phyloP scores from a whole-genome alignment of 2,329 filamentous ascomycete genomes.

The Neoscytalidium dimidiatum region DNA sequence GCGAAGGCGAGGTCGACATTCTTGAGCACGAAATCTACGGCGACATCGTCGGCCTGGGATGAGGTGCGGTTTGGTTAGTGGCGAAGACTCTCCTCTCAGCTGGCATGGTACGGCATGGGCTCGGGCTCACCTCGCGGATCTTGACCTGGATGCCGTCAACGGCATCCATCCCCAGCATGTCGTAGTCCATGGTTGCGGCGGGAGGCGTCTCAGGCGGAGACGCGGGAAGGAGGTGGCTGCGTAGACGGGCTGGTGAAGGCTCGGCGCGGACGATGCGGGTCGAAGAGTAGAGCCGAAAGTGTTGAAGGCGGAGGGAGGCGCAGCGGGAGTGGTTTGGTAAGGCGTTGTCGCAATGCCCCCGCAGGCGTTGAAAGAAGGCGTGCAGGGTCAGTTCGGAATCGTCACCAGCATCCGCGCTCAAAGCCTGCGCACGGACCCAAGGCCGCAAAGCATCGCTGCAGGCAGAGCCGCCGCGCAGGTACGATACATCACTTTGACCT shows the following conservation, averaged over 20 bases:
- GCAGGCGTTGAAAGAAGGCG: neutral
- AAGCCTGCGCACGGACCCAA: neutral
- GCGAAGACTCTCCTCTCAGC: slow-evolving; percentile 1
- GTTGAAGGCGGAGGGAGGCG: neutral
- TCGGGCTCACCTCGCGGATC: slow-evolving; percentile 42
- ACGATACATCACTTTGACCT: too few relatives aligned
- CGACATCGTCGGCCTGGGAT: slow-evolving; percentile 71
- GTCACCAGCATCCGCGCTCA: neutral
- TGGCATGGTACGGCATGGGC: slow-evolving; percentile 20
- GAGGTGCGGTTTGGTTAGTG: slow-evolving; percentile 6
- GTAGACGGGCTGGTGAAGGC: neutral
- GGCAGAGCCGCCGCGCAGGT: neutral
- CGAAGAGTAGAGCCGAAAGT: neutral
- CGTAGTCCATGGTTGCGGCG: slow-evolving; percentile 50
- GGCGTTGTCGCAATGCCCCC: neutral
- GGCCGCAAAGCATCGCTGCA: neutral
- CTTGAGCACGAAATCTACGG: slow-evolving; percentile 88
- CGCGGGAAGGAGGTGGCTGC: slow-evolving; percentile 14
- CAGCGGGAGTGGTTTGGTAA: neutral
- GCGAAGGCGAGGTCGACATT: slow-evolving; percentile 89
- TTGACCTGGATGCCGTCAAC: slow-evolving; percentile 51
- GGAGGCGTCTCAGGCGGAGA: slow-evolving; percentile 2
- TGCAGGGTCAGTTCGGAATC: neutral
- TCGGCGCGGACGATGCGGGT: neutral
- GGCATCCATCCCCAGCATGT: slow-evolving; percentile 44